Evolutionary conservation across 1,139 yeast genomes (phyloP).

Genomic region (Suhomyces taliae): DNA sequence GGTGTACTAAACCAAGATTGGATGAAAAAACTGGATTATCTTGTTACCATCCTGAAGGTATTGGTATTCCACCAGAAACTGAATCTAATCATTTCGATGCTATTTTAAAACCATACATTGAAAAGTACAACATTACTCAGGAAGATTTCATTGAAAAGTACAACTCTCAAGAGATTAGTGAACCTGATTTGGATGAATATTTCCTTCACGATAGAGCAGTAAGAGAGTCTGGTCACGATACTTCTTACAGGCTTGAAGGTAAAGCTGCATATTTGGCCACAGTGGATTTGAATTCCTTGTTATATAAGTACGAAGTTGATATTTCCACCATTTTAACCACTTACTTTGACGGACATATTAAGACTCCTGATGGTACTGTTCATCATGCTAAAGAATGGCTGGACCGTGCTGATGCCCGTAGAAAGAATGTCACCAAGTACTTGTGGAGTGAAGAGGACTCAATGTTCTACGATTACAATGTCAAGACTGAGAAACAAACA

Average conservation of each 20-base stretch:
- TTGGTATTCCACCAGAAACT: constrained; percentile 95
- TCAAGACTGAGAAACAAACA: constrained; percentile 55
- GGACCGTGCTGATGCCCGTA: constrained; percentile 54
- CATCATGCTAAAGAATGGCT: constrained; percentile 64
- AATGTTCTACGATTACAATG: constrained; percentile 82
- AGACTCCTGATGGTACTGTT: constrained; percentile 28
- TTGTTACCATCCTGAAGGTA: constrained; percentile 86
- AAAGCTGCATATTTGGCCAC: constrained; percentile 89
- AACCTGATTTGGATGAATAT: constrained; percentile 83
- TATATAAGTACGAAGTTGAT: constrained; percentile 89
- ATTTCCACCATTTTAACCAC: constrained; percentile 65
- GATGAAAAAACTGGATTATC: constrained; percentile 82
- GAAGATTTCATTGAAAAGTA: constrained; percentile 73
- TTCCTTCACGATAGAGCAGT: constrained; percentile 93
- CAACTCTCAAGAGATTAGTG: constrained; percentile 63
- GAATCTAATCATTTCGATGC: constrained; percentile 86
- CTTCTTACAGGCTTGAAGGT: constrained; percentile 87
- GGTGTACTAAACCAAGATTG: constrained; percentile 74
- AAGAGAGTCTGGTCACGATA: constrained; percentile 96
- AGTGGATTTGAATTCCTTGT: constrained; percentile 79
- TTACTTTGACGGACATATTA: constrained; percentile 54
- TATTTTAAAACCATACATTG: constrained; percentile 66
- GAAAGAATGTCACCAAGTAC: constrained; percentile 59
- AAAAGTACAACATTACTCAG: constrained; percentile 59
- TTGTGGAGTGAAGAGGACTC: constrained; percentile 84